These are phyloP conservation scores for Agaricus subrufescens DNA, from an alignment of 768 basidiomycete genomes.

Conservation along the genomic window DNA sequence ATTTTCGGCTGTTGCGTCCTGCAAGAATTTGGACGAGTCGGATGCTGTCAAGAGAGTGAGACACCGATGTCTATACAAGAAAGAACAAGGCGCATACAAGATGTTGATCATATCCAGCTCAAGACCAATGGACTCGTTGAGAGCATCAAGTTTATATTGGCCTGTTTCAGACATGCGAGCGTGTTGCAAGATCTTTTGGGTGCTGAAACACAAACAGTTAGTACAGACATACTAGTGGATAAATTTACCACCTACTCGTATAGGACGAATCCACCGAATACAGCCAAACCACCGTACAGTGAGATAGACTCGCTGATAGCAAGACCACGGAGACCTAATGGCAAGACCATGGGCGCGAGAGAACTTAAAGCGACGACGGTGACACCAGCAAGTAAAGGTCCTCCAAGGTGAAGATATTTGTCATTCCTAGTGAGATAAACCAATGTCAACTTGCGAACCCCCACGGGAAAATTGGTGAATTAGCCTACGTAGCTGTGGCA, in stretches of 20 bases:
- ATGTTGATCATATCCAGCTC: slow-evolving; percentile 91
- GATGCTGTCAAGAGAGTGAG: slow-evolving; percentile 38
- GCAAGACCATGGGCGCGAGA: slow-evolving; percentile 88
- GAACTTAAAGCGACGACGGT: slow-evolving; percentile 83
- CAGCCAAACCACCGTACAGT: slow-evolving; percentile 84
- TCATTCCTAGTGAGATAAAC: slow-evolving; percentile 45
- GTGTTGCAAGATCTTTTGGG: slow-evolving; percentile 79
- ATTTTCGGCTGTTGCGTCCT: slow-evolving; percentile 59
- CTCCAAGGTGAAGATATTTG: slow-evolving; percentile 82
- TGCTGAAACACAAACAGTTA: slow-evolving; percentile 36
- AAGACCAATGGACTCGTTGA: slow-evolving; percentile 73
- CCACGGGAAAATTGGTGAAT: background rate
- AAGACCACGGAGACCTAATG: slow-evolving; percentile 72
- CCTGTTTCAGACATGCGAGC: slow-evolving; percentile 72
- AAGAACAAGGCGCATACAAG: slow-evolving; percentile 46
- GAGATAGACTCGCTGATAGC: slow-evolving; percentile 74
- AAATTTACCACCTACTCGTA: slow-evolving; percentile 57
- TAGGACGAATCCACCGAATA: slow-evolving; percentile 83
- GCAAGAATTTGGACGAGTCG: slow-evolving; percentile 77
- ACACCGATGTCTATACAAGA: background rate
- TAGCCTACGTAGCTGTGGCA: slow-evolving; percentile 72
- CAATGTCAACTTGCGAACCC: background rate
- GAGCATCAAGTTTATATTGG: slow-evolving; percentile 60
- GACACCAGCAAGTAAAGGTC: slow-evolving; percentile 83
- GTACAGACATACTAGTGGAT: background rate